Evolutionary conservation across 2,329 filamentous ascomycete species (phyloP), one percentile per base, ranked within the genome.

Genomic region (Pseudogymnoascus verrucosus): DNA sequence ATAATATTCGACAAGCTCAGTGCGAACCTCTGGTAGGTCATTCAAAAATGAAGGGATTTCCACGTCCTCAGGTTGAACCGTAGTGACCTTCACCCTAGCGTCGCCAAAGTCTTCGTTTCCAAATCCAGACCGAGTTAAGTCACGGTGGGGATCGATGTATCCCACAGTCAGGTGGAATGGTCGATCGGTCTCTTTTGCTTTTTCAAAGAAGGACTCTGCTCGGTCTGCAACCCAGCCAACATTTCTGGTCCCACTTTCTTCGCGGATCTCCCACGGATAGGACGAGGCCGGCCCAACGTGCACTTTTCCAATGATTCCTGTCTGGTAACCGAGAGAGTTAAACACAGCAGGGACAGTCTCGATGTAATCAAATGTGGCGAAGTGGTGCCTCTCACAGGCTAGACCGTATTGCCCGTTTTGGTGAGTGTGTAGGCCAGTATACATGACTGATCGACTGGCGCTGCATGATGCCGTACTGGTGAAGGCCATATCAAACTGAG

Each of bases 341-440:
- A 82, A 75, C 0, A 80, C 63, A 0, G 64, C 40, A 1, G 79
- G 79, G 0, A 71, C 69, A 0, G 77, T 78, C 54, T 80, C 74
- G 28, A 81, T 70, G 64, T 78, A 71, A 47, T 78, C 74, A 64
- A 76, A 78, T 0, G 77, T 81, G 65, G 73, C 69, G 60, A 82
- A 82, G 64, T 79, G 77, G 64, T 76, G 73, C 47, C 68, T 66
- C 8, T 72, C 70, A 23, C 71, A 70, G 5, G 72, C 70, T 4
- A 81, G 74, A 0, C 79, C 80, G 60, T 81, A 81, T 64, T 79
- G 75, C 1, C 79, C 79, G 61, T 78, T 81, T 62, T 82, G 69
- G 63, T 79, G 79, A 0, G 78, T 80, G 62, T 82, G 79, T 0
- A 80, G 71, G 3, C 80, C 79, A 0, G 79, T 81, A 68, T 81